Conservation (phyloP, 208 protist species). For the Balamuthia mandrillaris region DNA sequence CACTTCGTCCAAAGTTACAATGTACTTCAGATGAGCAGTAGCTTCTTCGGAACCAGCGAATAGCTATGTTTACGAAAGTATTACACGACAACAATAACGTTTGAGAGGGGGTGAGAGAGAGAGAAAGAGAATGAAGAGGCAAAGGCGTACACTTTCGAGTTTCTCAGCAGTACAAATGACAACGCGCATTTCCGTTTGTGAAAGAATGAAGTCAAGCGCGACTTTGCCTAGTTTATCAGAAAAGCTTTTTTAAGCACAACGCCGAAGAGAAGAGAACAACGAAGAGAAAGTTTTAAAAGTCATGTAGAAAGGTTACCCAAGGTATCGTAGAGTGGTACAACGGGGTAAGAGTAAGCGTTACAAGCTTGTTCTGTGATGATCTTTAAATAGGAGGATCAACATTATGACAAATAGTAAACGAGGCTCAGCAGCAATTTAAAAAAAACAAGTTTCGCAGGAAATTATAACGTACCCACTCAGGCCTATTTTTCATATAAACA, state of each 20-base stretch:
- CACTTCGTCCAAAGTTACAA: conserved; percentile 27
- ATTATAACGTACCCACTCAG: conserved; percentile 54
- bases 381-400: conserved; percentile 12
- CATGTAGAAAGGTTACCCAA: conserved; percentile 48
- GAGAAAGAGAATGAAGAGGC: not conserved
- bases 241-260: conserved; percentile 59
- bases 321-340: conserved; percentile 68
- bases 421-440: too few species aligned
- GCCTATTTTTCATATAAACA: conserved; percentile 53
- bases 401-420: not conserved
- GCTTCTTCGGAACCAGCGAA: not conserved
- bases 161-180: conserved; percentile 49
- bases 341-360: conserved; percentile 21
- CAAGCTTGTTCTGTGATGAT: conserved; percentile 52
- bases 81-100: not conserved
- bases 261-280: too few species aligned
- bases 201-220: conserved; percentile 63
- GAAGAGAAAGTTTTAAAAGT: conserved; percentile 7
- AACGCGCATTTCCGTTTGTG: conserved; percentile 49
- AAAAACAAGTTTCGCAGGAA: too few species aligned
- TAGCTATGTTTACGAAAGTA: not conserved
- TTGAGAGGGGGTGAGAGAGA: not conserved
- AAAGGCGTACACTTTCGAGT: conserved; percentile 21
- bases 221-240: conserved; percentile 68
- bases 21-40: not conserved